A percentile compares a stretch with the other conserved stretches of the same genome.
phyloP scores from a whole-genome alignment of 495 filamentous ascomycete species.

The Xylaria bambusicola region DNA sequence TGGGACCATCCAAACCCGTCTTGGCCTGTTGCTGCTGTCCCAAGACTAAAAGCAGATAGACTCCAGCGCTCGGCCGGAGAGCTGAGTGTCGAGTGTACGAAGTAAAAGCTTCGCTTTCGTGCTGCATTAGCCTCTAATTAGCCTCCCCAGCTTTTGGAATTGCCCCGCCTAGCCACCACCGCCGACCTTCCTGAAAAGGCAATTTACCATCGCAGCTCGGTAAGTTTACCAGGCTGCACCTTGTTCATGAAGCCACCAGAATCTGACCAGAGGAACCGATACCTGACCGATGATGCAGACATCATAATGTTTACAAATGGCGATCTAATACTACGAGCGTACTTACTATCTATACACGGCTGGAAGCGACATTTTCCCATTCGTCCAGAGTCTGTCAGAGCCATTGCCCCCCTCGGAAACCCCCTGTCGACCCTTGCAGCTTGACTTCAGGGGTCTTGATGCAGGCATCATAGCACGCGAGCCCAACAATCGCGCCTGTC shows the following conservation, averaged over 20 bases:
- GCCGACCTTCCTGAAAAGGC: constrained; percentile 6
- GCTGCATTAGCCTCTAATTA: constrained; percentile 11
- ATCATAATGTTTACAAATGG: background rate
- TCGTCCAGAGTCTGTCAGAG: background rate
- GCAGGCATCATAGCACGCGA: constrained; percentile 16
- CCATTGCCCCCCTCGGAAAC: background rate
- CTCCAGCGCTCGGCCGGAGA: background rate
- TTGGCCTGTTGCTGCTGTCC: constrained; percentile 7
- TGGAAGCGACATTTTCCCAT: background rate
- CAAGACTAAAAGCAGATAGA: too few species aligned
- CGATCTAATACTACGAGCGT: background rate
- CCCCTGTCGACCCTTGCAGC: constrained; percentile 6
- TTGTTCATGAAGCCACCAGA: background rate
- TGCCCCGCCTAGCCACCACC: background rate
- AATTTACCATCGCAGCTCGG: background rate
- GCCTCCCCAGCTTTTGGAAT: constrained; percentile 16
- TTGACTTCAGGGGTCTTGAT: background rate
- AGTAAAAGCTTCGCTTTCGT: background rate
- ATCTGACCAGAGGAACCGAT: background rate
- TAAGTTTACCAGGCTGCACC: background rate
- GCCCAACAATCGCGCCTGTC: too few species aligned
- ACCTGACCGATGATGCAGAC: too few species aligned
- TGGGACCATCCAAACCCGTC: background rate
- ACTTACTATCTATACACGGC: too few species aligned
- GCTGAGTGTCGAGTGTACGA: too few species aligned